Evolutionary conservation across 805 yeast species (phyloP).

Genomic region (Isabelozyma pseudorhagii): DNA sequence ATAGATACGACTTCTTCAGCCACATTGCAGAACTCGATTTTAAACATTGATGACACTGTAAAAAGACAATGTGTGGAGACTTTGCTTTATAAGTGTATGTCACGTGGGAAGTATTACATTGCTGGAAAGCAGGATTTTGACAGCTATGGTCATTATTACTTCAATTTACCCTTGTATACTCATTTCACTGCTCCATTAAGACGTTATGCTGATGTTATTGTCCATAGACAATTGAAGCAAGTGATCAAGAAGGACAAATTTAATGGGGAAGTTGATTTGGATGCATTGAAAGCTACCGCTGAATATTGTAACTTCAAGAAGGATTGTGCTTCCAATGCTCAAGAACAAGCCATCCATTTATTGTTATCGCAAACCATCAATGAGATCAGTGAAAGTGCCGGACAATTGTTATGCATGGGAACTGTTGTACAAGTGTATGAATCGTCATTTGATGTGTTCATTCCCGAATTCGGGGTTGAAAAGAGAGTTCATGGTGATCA

Average conservation of each 20-base stretch:
- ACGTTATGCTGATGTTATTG: slow-evolving; percentile 88
- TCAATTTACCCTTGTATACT: slow-evolving; percentile 81
- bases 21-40: slow-evolving; percentile 67
- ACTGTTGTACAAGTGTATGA: slow-evolving; percentile 91
- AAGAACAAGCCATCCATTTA: slow-evolving; percentile 90
- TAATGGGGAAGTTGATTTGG: slow-evolving; percentile 50
- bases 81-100: slow-evolving; percentile 73
- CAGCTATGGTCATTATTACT: slow-evolving; percentile 72
- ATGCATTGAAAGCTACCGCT: slow-evolving; percentile 73
- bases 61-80: slow-evolving; percentile 76
- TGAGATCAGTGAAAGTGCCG: slow-evolving; percentile 66
- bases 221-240: slow-evolving; percentile 84
- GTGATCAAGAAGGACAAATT: slow-evolving; percentile 39
- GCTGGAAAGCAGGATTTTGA: slow-evolving; percentile 87
- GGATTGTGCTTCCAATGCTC: slow-evolving; percentile 90
- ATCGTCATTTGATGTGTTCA: slow-evolving; percentile 88
- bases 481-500: slow-evolving; percentile 98
- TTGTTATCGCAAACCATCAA: slow-evolving; percentile 79
- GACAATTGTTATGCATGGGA: slow-evolving; percentile 82
- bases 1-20: slow-evolving; percentile 75
- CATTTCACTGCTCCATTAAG: slow-evolving; percentile 92
- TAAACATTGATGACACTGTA: slow-evolving; percentile 57
- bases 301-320: slow-evolving; percentile 95
- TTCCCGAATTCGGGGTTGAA: slow-evolving; percentile 93
- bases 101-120: slow-evolving; percentile 80